These are phyloP conservation scores for Fusarium pseudonygamai DNA, from an alignment of 2,329 filamentous ascomycete species.

Conservation along the genomic window DNA sequence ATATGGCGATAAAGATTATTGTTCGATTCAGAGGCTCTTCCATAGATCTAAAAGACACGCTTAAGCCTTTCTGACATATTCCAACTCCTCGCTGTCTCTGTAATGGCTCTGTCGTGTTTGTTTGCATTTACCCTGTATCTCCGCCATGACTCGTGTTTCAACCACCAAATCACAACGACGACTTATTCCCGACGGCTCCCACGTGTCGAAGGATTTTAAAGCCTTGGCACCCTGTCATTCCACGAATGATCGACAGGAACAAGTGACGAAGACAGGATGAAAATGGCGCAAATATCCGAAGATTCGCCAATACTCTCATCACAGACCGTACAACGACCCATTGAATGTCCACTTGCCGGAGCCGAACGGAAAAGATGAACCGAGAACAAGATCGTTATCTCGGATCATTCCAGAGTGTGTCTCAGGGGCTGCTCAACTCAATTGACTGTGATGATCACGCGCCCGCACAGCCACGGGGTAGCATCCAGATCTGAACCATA, in stretches of 20 bases:
- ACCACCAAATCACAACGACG: fast-evolving
- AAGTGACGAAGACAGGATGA: neutral
- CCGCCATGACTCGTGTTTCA: neutral
- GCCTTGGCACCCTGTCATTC: neutral
- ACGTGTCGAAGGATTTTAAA: neutral
- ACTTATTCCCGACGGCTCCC: neutral
- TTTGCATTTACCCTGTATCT: neutral
- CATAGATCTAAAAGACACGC: too few relatives aligned
- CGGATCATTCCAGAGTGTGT: too few relatives aligned
- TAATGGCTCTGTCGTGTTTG: fast-evolving
- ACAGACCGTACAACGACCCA: neutral
- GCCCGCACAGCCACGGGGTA: constrained; percentile 1
- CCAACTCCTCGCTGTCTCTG: fast-evolving
- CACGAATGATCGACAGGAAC: neutral
- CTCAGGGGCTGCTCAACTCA: too few relatives aligned
- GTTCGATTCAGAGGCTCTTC: too few relatives aligned
- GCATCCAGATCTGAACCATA: constrained; percentile 20
- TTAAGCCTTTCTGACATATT: fast-evolving
- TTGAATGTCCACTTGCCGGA: neutral
- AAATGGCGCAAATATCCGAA: neutral
- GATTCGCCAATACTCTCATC: neutral
- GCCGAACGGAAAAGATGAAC: neutral
- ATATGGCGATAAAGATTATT: too few relatives aligned
- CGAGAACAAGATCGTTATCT: neutral
- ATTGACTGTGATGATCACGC: neutral